These are phyloP conservation scores for Alliaria petiolata DNA, from an alignment of 345 rosid genomes.

Conservation along the genomic window DNA sequence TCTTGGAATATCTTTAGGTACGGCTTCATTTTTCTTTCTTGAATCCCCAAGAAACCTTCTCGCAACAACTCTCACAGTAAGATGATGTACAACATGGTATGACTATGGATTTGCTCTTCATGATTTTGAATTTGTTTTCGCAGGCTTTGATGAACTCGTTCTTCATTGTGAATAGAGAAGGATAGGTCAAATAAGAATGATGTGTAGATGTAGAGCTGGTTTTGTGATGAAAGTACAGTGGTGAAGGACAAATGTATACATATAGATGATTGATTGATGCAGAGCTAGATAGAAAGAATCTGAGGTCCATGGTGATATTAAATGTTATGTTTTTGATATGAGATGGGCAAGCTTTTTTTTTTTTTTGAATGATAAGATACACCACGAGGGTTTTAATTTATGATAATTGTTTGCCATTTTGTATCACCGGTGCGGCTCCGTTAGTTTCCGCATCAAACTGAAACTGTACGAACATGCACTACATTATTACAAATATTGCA, in stretches of 20 bases:
- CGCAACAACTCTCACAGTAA: slow-evolving; percentile 45
- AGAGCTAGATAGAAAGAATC: slow-evolving; percentile 14
- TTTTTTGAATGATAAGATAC: neutral
- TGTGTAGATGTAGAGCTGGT: neutral
- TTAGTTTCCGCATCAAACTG: slow-evolving; percentile 29
- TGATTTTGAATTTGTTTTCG: slow-evolving; percentile 48
- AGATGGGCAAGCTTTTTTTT: slow-evolving; percentile 21
- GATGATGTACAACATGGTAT: slow-evolving; percentile 43
- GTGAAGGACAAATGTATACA: slow-evolving; percentile 30
- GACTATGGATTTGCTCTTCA: slow-evolving; percentile 40
- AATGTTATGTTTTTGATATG: slow-evolving; percentile 44
- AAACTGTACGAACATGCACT: slow-evolving; percentile 60
- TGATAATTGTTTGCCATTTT: slow-evolving; percentile 20
- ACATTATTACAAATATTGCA: slow-evolving; percentile 14
- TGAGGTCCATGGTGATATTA: slow-evolving; percentile 31
- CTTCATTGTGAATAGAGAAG: slow-evolving; percentile 30
- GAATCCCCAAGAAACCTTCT: slow-evolving; percentile 47
- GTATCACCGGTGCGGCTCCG: slow-evolving; percentile 41
- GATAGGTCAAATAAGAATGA: too few relatives aligned
- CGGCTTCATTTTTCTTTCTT: slow-evolving; percentile 37
- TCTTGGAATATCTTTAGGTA: slow-evolving; percentile 82
- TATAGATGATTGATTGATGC: slow-evolving; percentile 27
- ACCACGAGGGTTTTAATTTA: slow-evolving; percentile 15
- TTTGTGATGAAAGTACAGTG: slow-evolving; percentile 22
- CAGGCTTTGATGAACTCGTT: slow-evolving; percentile 43